Base-by-base conservation (phyloP, 2,329 filamentous ascomycete genomes). In the Aspergillus quadricinctus region DNA sequence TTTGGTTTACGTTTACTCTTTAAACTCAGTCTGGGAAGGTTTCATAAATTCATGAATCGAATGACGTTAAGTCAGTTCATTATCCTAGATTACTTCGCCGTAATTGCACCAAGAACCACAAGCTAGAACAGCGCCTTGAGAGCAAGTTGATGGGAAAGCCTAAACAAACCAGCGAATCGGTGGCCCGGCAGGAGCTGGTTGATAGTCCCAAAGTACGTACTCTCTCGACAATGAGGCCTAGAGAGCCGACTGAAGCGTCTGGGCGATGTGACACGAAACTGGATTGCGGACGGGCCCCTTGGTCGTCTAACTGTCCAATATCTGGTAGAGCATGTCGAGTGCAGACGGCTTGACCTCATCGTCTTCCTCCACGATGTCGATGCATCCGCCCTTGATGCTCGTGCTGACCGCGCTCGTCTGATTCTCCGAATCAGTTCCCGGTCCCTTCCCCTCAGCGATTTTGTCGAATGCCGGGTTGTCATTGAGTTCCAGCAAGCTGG, bases 291-390 rank as follows among this genome's bases (percentile, higher is more conserved):
- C 31, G 5, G 31, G 5, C 14, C 14, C 28, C 45, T 14, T 11
- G 21, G 37, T 45, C 29, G 25, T 40, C 11, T 55, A 62, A 17
- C 50, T 9, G 23, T 59, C 59, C 2, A 68, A 61, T 46, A 72
- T 21, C 35, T 60, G 29, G 8, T 58, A 59, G 8, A 70, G 57
- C 27, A 52, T 58, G 48, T 72, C 66, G n/a, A 71, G 53, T 11
- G 67, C 64, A 21, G 56, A 64, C 5, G 65, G 62, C 49, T 68
- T 64, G 31, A 66, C 9, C 43, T 62, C 62, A 5, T 52, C 58
- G 50, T 68, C 60, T 21, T 61, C 53, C 51, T 70, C 66, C 11
- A 69, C 54, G 6, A 69, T 61, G 8, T 69, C 56, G 21, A 59
- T 25, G 50, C 31, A 43, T 14, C 41, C 45, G 11, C 45, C 23